Evolutionary conservation across 208 protist species (phyloP), one percentile per base, ranked within the genome.

Genomic region (Crithidia acanthocephali): DNA sequence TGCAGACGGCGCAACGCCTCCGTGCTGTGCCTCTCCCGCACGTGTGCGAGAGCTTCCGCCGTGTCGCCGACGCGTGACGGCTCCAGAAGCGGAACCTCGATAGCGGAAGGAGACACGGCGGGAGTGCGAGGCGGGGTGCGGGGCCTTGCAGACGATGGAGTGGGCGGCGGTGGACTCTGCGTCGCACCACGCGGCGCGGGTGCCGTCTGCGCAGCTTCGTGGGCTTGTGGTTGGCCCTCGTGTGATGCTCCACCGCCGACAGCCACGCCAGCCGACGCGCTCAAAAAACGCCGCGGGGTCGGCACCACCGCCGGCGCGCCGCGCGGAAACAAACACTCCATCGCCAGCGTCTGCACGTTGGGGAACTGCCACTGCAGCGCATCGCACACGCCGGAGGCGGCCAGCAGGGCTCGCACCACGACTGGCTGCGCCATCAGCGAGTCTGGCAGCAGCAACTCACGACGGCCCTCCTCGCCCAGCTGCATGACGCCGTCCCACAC

Each of bases 391-490:
- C 30, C 23, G 8, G 62, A 52, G 18, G 63, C 61, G 11, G 27
- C 32, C 27, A 56, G 44, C 25, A 62, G 18, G 9, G 58, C 70
- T 0, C 33, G 61, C 42, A 69, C 33, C 33, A 48, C 37, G 18
- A 2, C 62, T 23, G 64, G 47, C 45, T 58, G 61, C n/a, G 40
- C 56, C 53, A 64, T 32, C 10, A 50, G 52, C 37, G 52, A 59
- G 44, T 64, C 45, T 20, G 56, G 68, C 44, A 73, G 58, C 57
- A 73, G 33, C 56, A 73, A 28, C 23, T 45, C 68, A 18, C 68
- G 56, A 28, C 68, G 56, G 30, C 33, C 68, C n/a, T 48, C 16
- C 25, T 64, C 68, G 2, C 47, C 68, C 2, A 73, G 30, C 37
- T 66, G 30, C 57, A 40, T 15, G 20, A 73, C 0, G 1, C 68